Evolutionary conservation across 345 rosid genomes (phyloP), one percentile per base, ranked within the genome.

Genomic region (Syzygium aqueum): DNA sequence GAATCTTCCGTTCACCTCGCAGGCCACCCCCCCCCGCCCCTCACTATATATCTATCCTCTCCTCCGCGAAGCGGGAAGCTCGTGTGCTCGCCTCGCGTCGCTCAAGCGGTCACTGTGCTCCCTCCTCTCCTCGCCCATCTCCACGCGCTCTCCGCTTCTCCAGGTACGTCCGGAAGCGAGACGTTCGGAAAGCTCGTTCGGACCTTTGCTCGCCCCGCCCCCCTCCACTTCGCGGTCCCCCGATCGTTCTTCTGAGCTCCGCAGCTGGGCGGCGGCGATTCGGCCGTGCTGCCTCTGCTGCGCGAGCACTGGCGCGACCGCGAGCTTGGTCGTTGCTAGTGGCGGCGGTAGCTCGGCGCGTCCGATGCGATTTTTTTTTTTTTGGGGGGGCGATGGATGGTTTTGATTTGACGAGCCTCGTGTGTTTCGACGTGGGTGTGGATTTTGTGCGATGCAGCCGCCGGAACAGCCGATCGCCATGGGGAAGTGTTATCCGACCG

Each of bases 401-500:
- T 67, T 67, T 65, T 30, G 78, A 67, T 67, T 67, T 23, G 78
- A 67, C 23, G 78, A 67, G 43, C 33, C 78, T 30, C 37, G 46
- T 67, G 3, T 0, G 43, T 67, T 33, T 67, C 2, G 78, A 7
- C 22, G 57, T 53, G 43, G 43, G 5, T 5, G 10, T 21, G 57
- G 19, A 37, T 5, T 84, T 53, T 67, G 14, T 23, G 77, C 89
- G 43, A 40, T n/a, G 52, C 57, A 40, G 85, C 8, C 61, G 78
- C 83, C 25, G 78, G 78, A 67, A 33, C 80, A 21, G 14, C 80
- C 19, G 49, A 8, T 33, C 80, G 46, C 52, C 65, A 97, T 96
- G 99, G 89, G 93, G 89, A 97, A 97, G 97, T 84, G 84, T 87
- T 96, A 97, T 88, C 99, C 99, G 6, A 87, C 93, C 25, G 99